Percentiles rank a stretch among this genome's conserved stretches.
Conservation (phyloP, 495 filamentous ascomycete genomes). For the Annulohypoxylon maeteangense region DNA sequence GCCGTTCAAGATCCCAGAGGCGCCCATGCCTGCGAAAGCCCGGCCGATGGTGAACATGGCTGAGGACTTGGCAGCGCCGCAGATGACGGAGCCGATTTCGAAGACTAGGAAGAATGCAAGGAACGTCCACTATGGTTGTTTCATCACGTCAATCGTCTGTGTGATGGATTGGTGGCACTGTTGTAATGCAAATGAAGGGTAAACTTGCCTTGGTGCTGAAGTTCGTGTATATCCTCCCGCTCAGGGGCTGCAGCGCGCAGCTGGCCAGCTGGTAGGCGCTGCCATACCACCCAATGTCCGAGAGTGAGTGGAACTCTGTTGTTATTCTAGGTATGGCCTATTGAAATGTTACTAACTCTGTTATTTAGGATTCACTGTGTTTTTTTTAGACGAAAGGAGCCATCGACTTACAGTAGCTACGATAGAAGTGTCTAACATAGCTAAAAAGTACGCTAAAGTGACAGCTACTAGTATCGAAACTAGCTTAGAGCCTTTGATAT, state of each 20-base stretch:
- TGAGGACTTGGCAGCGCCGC: constrained; percentile 1
- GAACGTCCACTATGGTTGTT: neutral
- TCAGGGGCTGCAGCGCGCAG: constrained; percentile 59
- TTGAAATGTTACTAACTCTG: neutral
- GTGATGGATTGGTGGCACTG: neutral
- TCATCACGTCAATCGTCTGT: neutral
- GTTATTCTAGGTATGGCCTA: constrained; percentile 58
- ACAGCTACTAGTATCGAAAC: neutral
- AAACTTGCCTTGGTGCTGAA: constrained; percentile 51
- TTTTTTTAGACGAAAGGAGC: neutral
- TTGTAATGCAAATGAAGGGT: neutral
- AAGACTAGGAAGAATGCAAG: constrained; percentile 2
- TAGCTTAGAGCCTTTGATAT: neutral
- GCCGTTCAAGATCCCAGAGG: neutral
- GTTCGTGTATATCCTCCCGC: constrained; percentile 59
- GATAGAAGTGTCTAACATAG: constrained; percentile 5
- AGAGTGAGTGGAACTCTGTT: constrained; percentile 56
- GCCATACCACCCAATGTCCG: constrained; percentile 66
- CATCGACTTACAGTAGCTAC: neutral
- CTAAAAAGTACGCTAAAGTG: constrained; percentile 1
- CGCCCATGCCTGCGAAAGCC: neutral
- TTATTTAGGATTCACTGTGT: neutral
- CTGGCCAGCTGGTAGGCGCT: constrained; percentile 48
- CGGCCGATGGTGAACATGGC: constrained; percentile 4
- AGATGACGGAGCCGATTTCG: neutral